Evolutionary conservation across 148 eudicot genomes (phyloP), one percentile per base, ranked within the genome.

Genomic region (Suaeda aralocaspica): DNA sequence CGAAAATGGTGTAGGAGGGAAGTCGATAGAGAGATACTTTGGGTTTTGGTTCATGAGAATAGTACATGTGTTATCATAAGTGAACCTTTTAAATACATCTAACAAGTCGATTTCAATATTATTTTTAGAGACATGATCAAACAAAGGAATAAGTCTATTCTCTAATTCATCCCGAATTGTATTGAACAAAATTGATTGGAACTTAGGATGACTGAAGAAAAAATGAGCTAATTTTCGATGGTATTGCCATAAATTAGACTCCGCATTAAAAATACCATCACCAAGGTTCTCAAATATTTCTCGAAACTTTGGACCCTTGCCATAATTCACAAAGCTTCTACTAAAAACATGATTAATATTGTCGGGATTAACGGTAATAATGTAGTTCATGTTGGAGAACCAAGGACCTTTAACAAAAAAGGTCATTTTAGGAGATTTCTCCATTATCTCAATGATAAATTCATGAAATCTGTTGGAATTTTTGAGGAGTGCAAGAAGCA

Each of bases 321-420:
- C 16, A 46, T 46, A 46, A 13, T 46, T 46, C 18, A 3, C 50
- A 14, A 46, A 46, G 50, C 14, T 46, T 1, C 15, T 12, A 18
- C 18, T 46, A 4, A 1, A 10, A 12, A 46, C 50, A 4, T 46
- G 14, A 14, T 86, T 88, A 0, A 84, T 66, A 15, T 88, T 79
- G 19, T 46, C 70, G 0, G 87, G 87, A 45, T 87, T 83, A 21
- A 53, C 64, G 0, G 87, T 83, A 31, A 31, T 19, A 2, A 87
- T 11, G 28, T 80, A 42, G 52, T 82, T 73, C 88, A 88, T 80
- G 48, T 77, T 64, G 33, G 69, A 26, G 53, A 80, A 78, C 87
- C 88, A 83, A 8, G 96, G 96, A 13, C 92, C 96, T 57, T 78
- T 78, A n/a, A 84, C 18, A 0, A 39, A 26, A 28, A 81, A 79